Evolutionary conservation across 1,284 basidiomycete species (phyloP).

Genomic region (Ceratobasidium theobromae): DNA sequence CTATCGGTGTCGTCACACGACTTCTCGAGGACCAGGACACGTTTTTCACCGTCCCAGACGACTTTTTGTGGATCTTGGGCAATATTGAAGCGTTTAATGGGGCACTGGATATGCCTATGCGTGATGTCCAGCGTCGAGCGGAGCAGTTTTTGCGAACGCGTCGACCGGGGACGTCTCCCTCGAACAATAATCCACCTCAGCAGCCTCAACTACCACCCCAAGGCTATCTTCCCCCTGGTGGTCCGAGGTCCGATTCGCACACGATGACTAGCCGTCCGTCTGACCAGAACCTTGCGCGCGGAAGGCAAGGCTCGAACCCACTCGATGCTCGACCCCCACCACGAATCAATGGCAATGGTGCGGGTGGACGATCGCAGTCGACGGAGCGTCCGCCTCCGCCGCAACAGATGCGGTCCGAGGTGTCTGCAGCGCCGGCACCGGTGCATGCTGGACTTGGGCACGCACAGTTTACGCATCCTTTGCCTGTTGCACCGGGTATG

Average conservation of each 20-base stretch:
- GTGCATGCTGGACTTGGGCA: conserved; percentile 1
- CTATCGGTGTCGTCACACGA: conserved; percentile 81
- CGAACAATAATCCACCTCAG: neutral
- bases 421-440: conserved; percentile 4
- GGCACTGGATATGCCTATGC: conserved; percentile 79
- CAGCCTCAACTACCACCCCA: neutral
- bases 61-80: conserved; percentile 77
- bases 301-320: conserved; percentile 17
- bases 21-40: conserved; percentile 94
- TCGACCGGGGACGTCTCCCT: neutral
- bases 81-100: conserved; percentile 86
- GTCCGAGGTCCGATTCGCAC: conserved; percentile 21
- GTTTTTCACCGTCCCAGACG: conserved; percentile 85
- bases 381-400: conserved; percentile 14
- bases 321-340: conserved; percentile 20
- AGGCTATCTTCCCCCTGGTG: conserved; percentile 7
- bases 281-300: conserved; percentile 16
- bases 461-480: conserved; percentile 8
- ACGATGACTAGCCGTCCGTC: neutral
- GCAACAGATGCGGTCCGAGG: conserved; percentile 13
- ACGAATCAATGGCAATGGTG: conserved; percentile 24
- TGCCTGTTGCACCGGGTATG: neutral
- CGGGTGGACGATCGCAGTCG: conserved; percentile 3
- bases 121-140: conserved; percentile 89
- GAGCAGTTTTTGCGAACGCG: conserved; percentile 64